Conservation (phyloP, 768 basidiomycete species). For the Leucocoprinus sp. region DNA sequence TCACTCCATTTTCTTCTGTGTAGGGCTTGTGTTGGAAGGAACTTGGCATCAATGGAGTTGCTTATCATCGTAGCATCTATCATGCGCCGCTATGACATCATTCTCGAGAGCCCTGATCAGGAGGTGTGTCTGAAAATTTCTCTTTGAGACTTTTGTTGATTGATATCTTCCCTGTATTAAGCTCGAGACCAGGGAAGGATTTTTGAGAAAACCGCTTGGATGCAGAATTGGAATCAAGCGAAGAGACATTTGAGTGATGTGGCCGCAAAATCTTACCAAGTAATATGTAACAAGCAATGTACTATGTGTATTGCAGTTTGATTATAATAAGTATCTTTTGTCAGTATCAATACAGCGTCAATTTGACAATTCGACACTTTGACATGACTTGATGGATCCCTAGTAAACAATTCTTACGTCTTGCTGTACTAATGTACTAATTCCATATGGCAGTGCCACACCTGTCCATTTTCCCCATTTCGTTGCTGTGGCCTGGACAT, state of each 20-base stretch:
- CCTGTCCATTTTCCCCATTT: too few relatives aligned
- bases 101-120: slow-evolving; percentile 51
- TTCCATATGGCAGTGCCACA: too few relatives aligned
- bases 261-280: background rate
- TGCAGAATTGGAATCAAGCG: slow-evolving; percentile 70
- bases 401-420: too few relatives aligned
- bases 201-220: slow-evolving; percentile 73
- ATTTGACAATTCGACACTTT: too few relatives aligned
- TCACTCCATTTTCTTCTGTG: slow-evolving; percentile 6
- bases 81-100: slow-evolving; percentile 66
- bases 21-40: slow-evolving; percentile 80
- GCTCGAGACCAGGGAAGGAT: slow-evolving; percentile 77
- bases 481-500: too few relatives aligned
- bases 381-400: too few relatives aligned
- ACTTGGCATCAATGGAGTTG: slow-evolving; percentile 73
- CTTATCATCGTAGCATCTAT: slow-evolving; percentile 77
- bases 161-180: slow-evolving; percentile 18
- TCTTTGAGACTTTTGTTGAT: background rate
- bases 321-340: too few relatives aligned
- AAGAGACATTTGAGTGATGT: slow-evolving; percentile 29
- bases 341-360: too few relatives aligned
- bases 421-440: too few relatives aligned
- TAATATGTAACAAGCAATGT: too few relatives aligned
- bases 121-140: slow-evolving; percentile 26
- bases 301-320: too few relatives aligned